Conservation (phyloP, 345 rosid genomes). For the Moringa oleifera region DNA sequence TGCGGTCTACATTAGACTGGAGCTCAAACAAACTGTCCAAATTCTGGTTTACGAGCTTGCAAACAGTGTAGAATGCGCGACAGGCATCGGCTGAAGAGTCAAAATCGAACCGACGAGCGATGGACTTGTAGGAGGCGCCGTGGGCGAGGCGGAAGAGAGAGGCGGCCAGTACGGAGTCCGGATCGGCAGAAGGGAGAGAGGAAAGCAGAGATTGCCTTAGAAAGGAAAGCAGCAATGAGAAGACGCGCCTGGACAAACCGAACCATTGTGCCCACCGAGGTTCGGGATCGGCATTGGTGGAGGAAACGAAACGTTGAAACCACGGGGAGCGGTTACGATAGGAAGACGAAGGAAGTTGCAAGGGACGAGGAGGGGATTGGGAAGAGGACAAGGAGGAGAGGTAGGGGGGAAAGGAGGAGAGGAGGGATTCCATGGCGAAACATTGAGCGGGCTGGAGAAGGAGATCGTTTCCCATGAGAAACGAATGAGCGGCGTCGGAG, state of each 20-base stretch:
- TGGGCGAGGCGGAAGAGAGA: constrained; percentile 75
- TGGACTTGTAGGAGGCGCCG: constrained; percentile 46
- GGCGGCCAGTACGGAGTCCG: constrained; percentile 50
- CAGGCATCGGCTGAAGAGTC: constrained; percentile 47
- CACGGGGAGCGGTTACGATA: constrained; percentile 18
- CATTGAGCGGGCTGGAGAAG: constrained; percentile 40
- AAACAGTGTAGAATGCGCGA: constrained; percentile 54
- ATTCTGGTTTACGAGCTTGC: constrained; percentile 46
- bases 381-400: constrained; percentile 32
- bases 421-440: constrained; percentile 33
- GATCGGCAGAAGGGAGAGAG: constrained; percentile 30
- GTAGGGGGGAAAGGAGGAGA: constrained; percentile 23
- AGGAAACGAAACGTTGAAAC: constrained; percentile 41
- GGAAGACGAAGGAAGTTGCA: constrained; percentile 4
- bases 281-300: constrained; percentile 29
- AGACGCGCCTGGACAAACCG: constrained; percentile 50
- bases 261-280: constrained; percentile 59
- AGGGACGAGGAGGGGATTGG: constrained; percentile 17
- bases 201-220: constrained; percentile 37
- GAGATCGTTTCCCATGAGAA: constrained; percentile 44
- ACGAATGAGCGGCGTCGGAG: constrained; percentile 36
- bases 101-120: constrained; percentile 40
- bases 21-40: constrained; percentile 37
- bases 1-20: constrained; percentile 29
- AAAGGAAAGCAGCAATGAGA: constrained; percentile 39